Conservation (phyloP, 192 early-diverging fungal species). For the Rhizophagus clarus region DNA sequence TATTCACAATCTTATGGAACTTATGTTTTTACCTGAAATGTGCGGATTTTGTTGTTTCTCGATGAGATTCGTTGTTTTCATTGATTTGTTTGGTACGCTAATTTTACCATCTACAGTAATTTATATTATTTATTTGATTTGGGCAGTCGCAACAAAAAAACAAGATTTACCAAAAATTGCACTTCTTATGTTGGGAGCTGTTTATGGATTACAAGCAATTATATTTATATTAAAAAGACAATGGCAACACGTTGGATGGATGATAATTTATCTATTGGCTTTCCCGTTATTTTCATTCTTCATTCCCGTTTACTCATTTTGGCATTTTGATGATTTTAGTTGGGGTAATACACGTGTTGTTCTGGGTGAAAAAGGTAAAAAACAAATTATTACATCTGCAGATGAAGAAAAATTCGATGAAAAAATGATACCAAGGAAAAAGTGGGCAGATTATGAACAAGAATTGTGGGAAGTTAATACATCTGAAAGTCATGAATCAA, state of each 20-base stretch:
- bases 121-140: constrained; percentile 79
- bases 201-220: constrained; percentile 89
- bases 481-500: constrained; percentile 48
- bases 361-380: constrained; percentile 69
- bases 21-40: constrained; percentile 82
- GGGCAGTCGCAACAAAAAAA: constrained; percentile 62
- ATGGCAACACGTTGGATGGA: constrained; percentile 83
- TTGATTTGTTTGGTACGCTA: constrained; percentile 86
- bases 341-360: constrained; percentile 97
- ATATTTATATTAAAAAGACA: constrained; percentile 56
- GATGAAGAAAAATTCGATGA: constrained; percentile 88
- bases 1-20: constrained; percentile 92
- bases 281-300: constrained; percentile 92
- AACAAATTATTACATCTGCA: constrained; percentile 51
- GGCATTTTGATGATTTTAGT: constrained; percentile 98
- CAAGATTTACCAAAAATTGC: constrained; percentile 79
- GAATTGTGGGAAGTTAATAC: constrained; percentile 71
- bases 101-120: constrained; percentile 79
- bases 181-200: constrained; percentile 74
- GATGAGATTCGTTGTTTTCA: constrained; percentile 94
- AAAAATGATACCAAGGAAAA: constrained; percentile 79
- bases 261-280: constrained; percentile 85
- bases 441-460: constrained; percentile 87
- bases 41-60: constrained; percentile 98
- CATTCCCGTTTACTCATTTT: constrained; percentile 94